Percentiles rank a stretch among this genome's conserved stretches.
Conservation (phyloP, 73 alveolate genomes). For the Tetrahymena borealis region DNA sequence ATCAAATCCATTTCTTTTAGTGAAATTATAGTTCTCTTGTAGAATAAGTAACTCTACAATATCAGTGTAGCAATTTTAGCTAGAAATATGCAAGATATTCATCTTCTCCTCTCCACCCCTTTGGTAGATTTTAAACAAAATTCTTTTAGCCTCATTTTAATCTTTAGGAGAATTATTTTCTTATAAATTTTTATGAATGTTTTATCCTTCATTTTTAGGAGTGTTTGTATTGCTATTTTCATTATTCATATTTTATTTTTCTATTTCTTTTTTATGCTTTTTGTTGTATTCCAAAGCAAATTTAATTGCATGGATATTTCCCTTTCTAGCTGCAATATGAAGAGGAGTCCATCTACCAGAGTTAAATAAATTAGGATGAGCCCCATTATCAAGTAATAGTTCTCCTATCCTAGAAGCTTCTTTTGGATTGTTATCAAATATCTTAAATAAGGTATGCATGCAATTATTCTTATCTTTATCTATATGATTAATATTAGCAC, state of each 20-base stretch:
- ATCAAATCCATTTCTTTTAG: neutral
- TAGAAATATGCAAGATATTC: neutral
- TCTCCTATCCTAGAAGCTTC: constrained; percentile 62
- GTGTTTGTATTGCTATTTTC: no score
- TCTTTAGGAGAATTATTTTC: constrained; percentile 77
- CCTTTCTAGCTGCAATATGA: constrained; percentile 78
- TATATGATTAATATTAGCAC: constrained; percentile 38
- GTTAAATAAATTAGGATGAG: constrained; percentile 58
- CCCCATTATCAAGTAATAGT: constrained; percentile 55
- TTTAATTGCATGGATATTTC: constrained; percentile 61
- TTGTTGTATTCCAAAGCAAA: constrained; percentile 37
- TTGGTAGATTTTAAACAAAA: neutral
- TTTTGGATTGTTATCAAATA: constrained; percentile 46
- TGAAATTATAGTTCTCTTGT: neutral
- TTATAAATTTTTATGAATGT: constrained; percentile 32
- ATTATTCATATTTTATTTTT: no score
- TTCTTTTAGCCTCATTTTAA: constrained; percentile 2
- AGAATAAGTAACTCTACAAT: neutral
- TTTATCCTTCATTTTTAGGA: no score
- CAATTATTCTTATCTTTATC: constrained; percentile 52
- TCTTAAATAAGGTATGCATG: constrained; percentile 47
- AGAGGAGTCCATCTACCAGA: constrained; percentile 82
- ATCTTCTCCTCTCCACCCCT: neutral
- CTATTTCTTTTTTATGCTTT: neutral
- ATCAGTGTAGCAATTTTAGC: neutral